Evolutionary conservation across 345 rosid genomes (phyloP), one percentile per base, ranked within the genome.

Genomic region (Aurinia saxatilis): DNA sequence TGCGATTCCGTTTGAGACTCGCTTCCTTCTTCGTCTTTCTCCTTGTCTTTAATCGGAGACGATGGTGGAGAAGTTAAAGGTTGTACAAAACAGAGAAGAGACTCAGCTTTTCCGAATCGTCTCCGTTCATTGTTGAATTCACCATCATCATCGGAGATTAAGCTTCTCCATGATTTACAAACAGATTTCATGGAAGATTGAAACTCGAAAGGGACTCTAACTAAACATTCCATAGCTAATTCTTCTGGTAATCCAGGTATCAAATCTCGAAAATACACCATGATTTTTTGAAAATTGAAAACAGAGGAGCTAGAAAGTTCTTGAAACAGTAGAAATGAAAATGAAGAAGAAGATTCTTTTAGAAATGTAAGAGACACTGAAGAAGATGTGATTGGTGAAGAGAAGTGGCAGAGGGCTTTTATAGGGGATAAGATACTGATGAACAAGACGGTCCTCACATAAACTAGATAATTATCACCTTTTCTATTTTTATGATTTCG

Each of bases 181-280:
- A 82, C 84, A 1, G 75, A 74, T 60, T 72, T 78, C 70, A 82
- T 49, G 13, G 57, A 62, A 12, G 79, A 72, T 30, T 80, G 87
- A 55, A 76, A 76, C 38, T 78, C 40, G 10, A 65, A 76, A 0
- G 87, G 84, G 7, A 82, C 87, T 62, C 81, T 74, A 13, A 80
- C 40, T 18, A 82, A 33, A 72, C 87, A 82, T 45, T 80, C 84
- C 44, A 61, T 52, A 0, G 82, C 82, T 46, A 82, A 69, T 15
- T 80, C 84, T 63, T 82, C 77, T 4, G 84, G 84, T 10, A 82
- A 53, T 4, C 82, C 77, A 6, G 84, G 77, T 62, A 82, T 80
- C 18, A 82, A 61, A 29, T 65, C 69, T 41, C 37, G 1, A 10
- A 6, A 6, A 10, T 47, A 1, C 35, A 2, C 37, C 21, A 12